These are phyloP conservation scores for Bipolaris victoriae DNA, from an alignment of 2,329 filamentous ascomycete genomes.

Conservation along the genomic window DNA sequence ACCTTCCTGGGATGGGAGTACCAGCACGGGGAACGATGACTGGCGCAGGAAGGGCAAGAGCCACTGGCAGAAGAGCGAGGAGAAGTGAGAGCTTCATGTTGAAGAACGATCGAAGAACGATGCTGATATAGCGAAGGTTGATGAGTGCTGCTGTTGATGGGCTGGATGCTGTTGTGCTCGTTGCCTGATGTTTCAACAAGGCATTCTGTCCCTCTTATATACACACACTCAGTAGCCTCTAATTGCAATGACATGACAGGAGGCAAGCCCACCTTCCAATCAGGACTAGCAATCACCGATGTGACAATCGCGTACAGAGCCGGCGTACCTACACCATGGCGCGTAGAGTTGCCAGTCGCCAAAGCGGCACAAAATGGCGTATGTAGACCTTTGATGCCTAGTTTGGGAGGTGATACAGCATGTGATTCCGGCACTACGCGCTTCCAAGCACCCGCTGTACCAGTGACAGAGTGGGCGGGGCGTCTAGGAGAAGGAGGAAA, in stretches of 20 bases:
- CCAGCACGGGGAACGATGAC: constrained; percentile 48
- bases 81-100: constrained; percentile 50
- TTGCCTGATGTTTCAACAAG: constrained; percentile 31
- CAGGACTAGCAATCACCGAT: constrained; percentile 30
- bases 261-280: constrained; percentile 40
- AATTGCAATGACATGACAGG: constrained; percentile 16
- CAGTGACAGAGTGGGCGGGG: constrained; percentile 26
- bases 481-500: constrained; percentile 25
- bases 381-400: constrained; percentile 34
- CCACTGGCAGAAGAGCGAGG: constrained; percentile 48
- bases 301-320: constrained; percentile 24
- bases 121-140: constrained; percentile 21
- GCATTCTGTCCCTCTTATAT: constrained; percentile 38
- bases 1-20: constrained; percentile 50
- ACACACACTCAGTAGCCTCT: constrained; percentile 18
- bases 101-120: constrained; percentile 23
- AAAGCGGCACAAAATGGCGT: constrained; percentile 35
- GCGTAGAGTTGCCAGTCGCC: constrained; percentile 18
- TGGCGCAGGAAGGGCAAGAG: constrained; percentile 47
- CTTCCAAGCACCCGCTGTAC: constrained; percentile 34
- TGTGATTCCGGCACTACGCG: constrained; percentile 28
- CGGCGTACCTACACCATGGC: constrained; percentile 23
- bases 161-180: constrained; percentile 33
- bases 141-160: constrained; percentile 24
- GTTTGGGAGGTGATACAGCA: constrained; percentile 40